Conservation (phyloP, 1,284 basidiomycete genomes). For the Ganoderma multipileum region DNA sequence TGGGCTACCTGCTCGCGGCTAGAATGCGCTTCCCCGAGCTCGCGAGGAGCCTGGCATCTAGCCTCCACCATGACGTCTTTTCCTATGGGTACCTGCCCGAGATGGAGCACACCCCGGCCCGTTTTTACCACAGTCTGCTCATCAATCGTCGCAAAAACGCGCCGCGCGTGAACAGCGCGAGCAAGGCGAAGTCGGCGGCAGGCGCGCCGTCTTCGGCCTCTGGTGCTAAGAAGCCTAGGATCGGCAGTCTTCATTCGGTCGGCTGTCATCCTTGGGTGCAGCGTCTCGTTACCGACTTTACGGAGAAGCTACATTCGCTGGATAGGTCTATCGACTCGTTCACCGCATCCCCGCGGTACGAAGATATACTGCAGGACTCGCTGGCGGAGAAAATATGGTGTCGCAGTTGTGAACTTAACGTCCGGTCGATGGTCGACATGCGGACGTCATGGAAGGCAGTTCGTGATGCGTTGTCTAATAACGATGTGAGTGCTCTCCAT, state of each 20-base stretch:
- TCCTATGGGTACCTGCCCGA: neutral
- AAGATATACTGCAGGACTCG: neutral
- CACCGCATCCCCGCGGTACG: neutral
- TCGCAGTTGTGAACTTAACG: slow-evolving; percentile 1
- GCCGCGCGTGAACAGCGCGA: neutral
- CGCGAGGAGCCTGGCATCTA: neutral
- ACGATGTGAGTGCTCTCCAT: slow-evolving; percentile 1
- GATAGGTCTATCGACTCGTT: neutral
- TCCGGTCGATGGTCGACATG: slow-evolving; percentile 6
- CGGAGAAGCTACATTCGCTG: neutral
- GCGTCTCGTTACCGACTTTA: neutral
- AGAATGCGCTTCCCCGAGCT: neutral
- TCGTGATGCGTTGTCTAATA: neutral
- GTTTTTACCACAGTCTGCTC: slow-evolving; percentile 2
- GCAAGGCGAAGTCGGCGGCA: neutral
- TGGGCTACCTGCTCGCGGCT: slow-evolving; percentile 1
- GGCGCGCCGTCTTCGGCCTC: neutral
- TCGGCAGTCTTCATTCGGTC: neutral
- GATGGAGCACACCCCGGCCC: slow-evolving; percentile 1
- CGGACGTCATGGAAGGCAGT: neutral
- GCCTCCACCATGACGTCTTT: neutral
- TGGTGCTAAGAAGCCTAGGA: neutral
- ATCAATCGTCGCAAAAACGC: slow-evolving; percentile 2
- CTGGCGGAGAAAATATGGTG: slow-evolving; percentile 11
- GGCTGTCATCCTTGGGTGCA: neutral